A percentile compares a stretch with the other conserved stretches of the same genome.
Evolutionary conservation across 2,329 filamentous ascomycete genomes (phyloP).

Genomic region (Hymenoscyphus fructigenus): DNA sequence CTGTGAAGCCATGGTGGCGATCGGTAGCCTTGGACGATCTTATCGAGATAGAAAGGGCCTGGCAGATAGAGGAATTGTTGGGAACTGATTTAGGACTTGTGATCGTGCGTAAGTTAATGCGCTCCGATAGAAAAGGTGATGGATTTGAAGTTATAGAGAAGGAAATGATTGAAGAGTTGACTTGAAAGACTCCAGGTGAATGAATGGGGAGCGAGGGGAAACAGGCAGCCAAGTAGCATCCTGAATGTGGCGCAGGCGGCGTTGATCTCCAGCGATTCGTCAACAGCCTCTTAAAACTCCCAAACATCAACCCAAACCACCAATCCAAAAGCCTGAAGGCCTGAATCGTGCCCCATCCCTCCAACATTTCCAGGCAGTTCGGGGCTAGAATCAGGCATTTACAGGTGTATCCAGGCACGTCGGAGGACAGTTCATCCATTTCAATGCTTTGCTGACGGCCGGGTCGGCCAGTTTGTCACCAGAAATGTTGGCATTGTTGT

Average conservation of each 20-base stretch:
- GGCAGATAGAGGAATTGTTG: not conserved
- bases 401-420: not conserved
- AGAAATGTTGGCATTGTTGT: too few relatives aligned
- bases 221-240: conserved; percentile 1
- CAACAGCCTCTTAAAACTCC: not conserved
- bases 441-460: not conserved
- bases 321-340: not conserved
- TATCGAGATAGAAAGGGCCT: not conserved
- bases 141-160: not conserved
- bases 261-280: not conserved
- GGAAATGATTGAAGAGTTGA: conserved; percentile 3
- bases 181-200: not conserved
- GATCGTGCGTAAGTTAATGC: not conserved
- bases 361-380: not conserved
- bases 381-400: not conserved
- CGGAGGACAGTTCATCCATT: conserved; percentile 5
- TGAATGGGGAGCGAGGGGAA: conserved; percentile 1
- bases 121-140: conserved; percentile 1
- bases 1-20: conserved; percentile 16
- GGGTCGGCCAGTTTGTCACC: too few relatives aligned
- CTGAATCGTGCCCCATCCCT: not conserved
- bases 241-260: conserved; percentile 4
- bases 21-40: not conserved
- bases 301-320: not conserved
- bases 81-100: not conserved